Evolutionary conservation across 2,329 filamentous ascomycete species (phyloP), one percentile per base, ranked within the genome.

Genomic region (Tolypocladium cylindrosporum): DNA sequence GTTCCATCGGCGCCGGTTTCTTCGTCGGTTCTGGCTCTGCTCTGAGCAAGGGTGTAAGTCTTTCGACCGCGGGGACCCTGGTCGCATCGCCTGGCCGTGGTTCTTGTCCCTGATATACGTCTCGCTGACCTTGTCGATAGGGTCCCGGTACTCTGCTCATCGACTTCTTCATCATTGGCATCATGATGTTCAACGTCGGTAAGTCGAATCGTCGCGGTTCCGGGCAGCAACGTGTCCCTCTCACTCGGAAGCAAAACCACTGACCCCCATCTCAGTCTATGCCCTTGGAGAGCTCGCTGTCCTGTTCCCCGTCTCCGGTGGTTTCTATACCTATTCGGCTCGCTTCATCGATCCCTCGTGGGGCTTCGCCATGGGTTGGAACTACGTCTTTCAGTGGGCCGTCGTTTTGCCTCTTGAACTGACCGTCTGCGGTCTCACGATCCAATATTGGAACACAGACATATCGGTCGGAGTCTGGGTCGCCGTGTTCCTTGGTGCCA

Each of bases 321-420:
- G 79, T 60, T 84, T 84, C 74, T 83, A 81, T 66, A 80, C 79
- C 24, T 84, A 82, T 71, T 80, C 78, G 39, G 74, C 76, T 51
- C 80, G 82, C 56, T 84, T 85, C 63, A 80, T 85, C 59, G 81
- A 82, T 64, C 81, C 81, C 41, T 78, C 81, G 2, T 84, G 80
- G 78, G 77, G 77, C 59, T 79, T 79, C 62, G 77, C 77, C 60
- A 79, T 79, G 77, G 77, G 77, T 57, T 78, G 75, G 75, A 79
- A 79, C 63, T 76, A 76, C 57, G 70, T 77, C 56, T 71, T 79
- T 60, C 76, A 79, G 64, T 79, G 77, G 77, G 70, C 74, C 52
- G 69, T 74, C 42, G 76, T 78, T 31, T 61, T 79, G 42, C 77
- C 77, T 4, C 71, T 79, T 24, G 77, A 79, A 67, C 64, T 79